phyloP scores from a whole-genome alignment of 441 rosid genomes.

The Jatropha podagrica region DNA sequence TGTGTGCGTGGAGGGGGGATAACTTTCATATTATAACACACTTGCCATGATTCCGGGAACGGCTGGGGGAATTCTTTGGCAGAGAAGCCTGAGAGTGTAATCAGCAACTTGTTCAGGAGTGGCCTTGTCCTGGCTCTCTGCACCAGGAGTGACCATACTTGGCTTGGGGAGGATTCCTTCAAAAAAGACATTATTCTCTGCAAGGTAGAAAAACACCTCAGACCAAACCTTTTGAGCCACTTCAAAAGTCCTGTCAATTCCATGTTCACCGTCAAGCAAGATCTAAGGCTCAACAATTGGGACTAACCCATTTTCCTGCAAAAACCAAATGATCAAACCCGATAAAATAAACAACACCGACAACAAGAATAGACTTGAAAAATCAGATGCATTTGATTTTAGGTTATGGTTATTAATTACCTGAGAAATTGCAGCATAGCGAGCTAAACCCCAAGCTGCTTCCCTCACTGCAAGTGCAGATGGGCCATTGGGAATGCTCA shows the following conservation, averaged over 20 bases:
- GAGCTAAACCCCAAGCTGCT: conserved; percentile 97
- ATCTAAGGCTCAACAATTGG: conserved; percentile 89
- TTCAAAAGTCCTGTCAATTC: conserved; percentile 74
- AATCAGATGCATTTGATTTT: neutral
- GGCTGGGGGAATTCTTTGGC: conserved; percentile 66
- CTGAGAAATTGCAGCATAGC: conserved; percentile 84
- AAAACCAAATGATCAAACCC: conserved; percentile 4
- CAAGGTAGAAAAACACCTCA: conserved; percentile 83
- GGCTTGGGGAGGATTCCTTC: conserved; percentile 94
- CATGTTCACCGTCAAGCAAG: conserved; percentile 31
- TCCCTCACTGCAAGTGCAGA: conserved; percentile 85
- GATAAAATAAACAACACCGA: neutral
- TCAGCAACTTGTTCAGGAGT: conserved; percentile 69
- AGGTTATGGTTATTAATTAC: conserved; percentile 26
- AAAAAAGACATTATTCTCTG: conserved; percentile 75
- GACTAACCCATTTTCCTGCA: conserved; percentile 46
- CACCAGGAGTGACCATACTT: conserved; percentile 94
- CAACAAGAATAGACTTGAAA: neutral
- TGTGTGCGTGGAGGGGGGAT: too few species aligned
- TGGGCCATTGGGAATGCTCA: conserved; percentile 93
- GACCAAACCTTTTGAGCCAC: conserved; percentile 89
- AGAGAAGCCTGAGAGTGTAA: conserved; percentile 83
- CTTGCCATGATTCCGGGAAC: conserved; percentile 87
- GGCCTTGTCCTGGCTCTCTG: conserved; percentile 72
- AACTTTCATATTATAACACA: neutral